phyloP scores from a whole-genome alignment of 75 land plant genomes.

The Larix kaempferi region DNA sequence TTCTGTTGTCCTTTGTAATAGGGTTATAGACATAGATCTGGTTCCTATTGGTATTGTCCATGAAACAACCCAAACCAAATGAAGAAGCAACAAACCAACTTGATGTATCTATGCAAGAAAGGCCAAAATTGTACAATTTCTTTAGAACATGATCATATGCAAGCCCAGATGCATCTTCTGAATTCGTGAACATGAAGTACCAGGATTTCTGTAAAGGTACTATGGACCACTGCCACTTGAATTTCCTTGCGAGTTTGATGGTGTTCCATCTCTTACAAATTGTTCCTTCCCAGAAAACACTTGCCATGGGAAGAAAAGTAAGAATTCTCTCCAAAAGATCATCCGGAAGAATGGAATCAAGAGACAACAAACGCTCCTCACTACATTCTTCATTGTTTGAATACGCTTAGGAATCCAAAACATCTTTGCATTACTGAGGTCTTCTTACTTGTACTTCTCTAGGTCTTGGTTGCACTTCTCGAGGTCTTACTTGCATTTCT shows the following conservation, averaged over 20 bases:
- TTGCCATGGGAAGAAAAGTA: slow-evolving; percentile 57
- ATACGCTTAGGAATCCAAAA: slow-evolving; percentile 15
- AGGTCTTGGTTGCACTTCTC: background rate
- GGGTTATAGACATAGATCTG: slow-evolving; percentile 65
- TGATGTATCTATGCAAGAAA: too few species aligned
- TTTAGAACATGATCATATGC: too few species aligned
- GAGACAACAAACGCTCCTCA: slow-evolving; percentile 11
- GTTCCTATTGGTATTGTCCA: slow-evolving; percentile 52
- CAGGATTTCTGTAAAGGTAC: too few species aligned
- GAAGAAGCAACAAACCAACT: slow-evolving; percentile 63
- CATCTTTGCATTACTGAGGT: background rate
- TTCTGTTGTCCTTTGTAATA: slow-evolving; percentile 38
- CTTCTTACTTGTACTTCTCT: background rate
- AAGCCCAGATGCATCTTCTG: slow-evolving; percentile 49
- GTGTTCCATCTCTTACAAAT: too few species aligned
- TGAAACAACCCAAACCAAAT: too few species aligned
- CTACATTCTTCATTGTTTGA: slow-evolving; percentile 24
- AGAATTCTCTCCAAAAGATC: slow-evolving; percentile 77
- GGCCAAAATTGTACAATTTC: too few species aligned
- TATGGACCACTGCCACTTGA: too few species aligned
- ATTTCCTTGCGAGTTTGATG: too few species aligned
- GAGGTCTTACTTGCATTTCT: background rate
- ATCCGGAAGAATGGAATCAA: slow-evolving; percentile 58
- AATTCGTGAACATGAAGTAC: slow-evolving; percentile 58
- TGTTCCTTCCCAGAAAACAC: slow-evolving; percentile 60